Evolutionary conservation across 2,329 filamentous ascomycete genomes (phyloP), one percentile per base, ranked within the genome.

Genomic region (Sporothrix dimorphospora): DNA sequence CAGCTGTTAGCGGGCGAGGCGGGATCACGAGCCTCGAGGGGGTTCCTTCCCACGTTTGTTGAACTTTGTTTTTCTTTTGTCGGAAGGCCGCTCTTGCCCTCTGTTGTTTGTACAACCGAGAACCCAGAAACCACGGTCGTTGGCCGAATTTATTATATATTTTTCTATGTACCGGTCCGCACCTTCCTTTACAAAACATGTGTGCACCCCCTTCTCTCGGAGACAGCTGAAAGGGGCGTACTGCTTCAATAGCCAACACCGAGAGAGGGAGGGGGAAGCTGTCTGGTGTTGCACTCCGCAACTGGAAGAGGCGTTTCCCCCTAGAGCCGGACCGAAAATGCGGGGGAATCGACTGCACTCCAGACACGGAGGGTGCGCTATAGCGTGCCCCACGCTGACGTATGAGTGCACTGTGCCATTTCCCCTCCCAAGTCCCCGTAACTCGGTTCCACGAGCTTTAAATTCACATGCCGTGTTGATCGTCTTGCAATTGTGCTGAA

Each of bases 71-170:
- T 19, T 30, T 24, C 21, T 53, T 53, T 53, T 21, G 51, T 2
- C 30, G 7, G 27, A 9, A 9, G 11, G 30, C 30, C 27, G 55
- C 55, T n/a, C 55, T 38, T 59, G 38, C 30, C 55, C 3, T 40
- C 19, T n/a, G 9, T 59, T n/a, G 16, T 65, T 63, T 27, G 59
- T 19, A 45, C 59, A 45, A 19, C 59, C 38, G 38, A 65, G 21
- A 45, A 19, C 59, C 38, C n/a, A 65, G 21, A 65, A 38, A 65
- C 45, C 21, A 38, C 59, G 38, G 59, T 40, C n/a, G 59, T 38
- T 45, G 38, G 59, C 59, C 59, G 59, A 63, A 8, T 19, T 45
- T 57, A 14, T 16, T 65, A 9, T 24, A 45, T 45, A n/a, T 14
- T 19, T 65, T 24, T 27, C n/a, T n/a, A n/a, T n/a, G n/a, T 5